Evolutionary conservation across 208 protist genomes (phyloP).

Genomic region (Crithidia sp.): DNA sequence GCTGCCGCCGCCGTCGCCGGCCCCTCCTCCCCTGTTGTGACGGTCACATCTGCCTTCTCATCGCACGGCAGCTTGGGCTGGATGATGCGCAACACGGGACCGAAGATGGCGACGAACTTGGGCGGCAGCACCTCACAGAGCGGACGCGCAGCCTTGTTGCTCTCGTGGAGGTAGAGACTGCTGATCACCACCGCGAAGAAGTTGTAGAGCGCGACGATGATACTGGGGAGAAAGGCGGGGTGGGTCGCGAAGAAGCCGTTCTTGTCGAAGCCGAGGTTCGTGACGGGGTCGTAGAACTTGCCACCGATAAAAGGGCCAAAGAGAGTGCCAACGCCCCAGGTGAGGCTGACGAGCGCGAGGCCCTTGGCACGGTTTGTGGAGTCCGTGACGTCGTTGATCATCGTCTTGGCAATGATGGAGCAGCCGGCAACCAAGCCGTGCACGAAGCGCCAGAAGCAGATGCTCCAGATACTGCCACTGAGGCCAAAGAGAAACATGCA

Average conservation of each 20-base stretch:
- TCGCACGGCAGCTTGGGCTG: slow-evolving; percentile 44
- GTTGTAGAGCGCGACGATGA: slow-evolving; percentile 61
- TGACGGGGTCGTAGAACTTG: slow-evolving; percentile 69
- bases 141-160: slow-evolving; percentile 44
- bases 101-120: slow-evolving; percentile 13
- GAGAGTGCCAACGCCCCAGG: slow-evolving; percentile 76
- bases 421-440: slow-evolving; percentile 74
- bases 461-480: slow-evolving; percentile 53
- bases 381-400: slow-evolving; percentile 86
- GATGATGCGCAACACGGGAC: slow-evolving; percentile 30
- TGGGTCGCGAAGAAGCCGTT: slow-evolving; percentile 44
- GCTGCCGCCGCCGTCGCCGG: not conserved
- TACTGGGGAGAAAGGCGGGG: slow-evolving; percentile 77
- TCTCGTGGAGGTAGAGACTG: slow-evolving; percentile 54
- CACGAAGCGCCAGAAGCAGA: slow-evolving; percentile 75
- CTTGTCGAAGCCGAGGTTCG: slow-evolving; percentile 26
- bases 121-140: slow-evolving; percentile 32
- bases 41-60: slow-evolving; percentile 20
- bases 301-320: slow-evolving; percentile 73
- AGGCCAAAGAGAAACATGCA: slow-evolving; percentile 77
- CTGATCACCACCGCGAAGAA: slow-evolving; percentile 49
- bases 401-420: slow-evolving; percentile 77
- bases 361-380: slow-evolving; percentile 81
- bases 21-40: not conserved
- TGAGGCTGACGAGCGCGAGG: slow-evolving; percentile 97